These are phyloP conservation scores for Verticillium zaregamsianum DNA, from an alignment of 2,329 filamentous ascomycete species.

Conservation along the genomic window DNA sequence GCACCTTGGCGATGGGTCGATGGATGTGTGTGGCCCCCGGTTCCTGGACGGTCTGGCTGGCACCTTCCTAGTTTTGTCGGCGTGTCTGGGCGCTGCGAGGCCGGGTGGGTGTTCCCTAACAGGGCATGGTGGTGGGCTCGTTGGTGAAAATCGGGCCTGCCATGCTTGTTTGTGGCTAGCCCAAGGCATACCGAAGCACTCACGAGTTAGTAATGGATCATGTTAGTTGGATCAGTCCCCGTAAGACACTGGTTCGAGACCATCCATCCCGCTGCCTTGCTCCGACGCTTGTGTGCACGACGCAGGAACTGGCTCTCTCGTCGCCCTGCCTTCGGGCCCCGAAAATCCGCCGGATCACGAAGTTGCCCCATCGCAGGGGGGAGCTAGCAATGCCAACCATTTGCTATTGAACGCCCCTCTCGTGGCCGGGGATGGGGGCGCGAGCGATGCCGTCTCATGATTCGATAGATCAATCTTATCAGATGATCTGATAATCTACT, in stretches of 20 bases:
- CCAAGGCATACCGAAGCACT: too few relatives aligned
- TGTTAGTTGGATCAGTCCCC: not conserved
- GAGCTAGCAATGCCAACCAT: not conserved
- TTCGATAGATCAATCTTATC: slow-evolving; percentile 3
- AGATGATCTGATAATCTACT: slow-evolving; percentile 3
- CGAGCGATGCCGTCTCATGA: not conserved
- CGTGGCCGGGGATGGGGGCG: not conserved
- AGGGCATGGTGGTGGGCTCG: not conserved
- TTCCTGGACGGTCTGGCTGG: not conserved
- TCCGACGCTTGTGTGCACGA: not conserved
- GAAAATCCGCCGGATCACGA: not conserved
- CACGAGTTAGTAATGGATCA: not conserved
- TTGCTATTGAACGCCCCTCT: slow-evolving; percentile 1
- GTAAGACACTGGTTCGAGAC: not conserved
- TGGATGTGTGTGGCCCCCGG: not conserved
- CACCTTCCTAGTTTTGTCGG: not conserved
- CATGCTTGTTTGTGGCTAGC: not conserved
- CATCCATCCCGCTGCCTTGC: not conserved
- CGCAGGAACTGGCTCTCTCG: not conserved
- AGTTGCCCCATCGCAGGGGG: not conserved
- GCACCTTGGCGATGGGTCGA: not conserved
- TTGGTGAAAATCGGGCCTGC: not conserved
- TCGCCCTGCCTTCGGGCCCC: not conserved
- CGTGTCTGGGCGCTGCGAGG: not conserved
- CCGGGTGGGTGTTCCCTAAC: not conserved